Percentiles rank a stretch among this genome's conserved stretches.
phyloP scores from a whole-genome alignment of 257 asterid genomes.

The Plantago ovata region DNA sequence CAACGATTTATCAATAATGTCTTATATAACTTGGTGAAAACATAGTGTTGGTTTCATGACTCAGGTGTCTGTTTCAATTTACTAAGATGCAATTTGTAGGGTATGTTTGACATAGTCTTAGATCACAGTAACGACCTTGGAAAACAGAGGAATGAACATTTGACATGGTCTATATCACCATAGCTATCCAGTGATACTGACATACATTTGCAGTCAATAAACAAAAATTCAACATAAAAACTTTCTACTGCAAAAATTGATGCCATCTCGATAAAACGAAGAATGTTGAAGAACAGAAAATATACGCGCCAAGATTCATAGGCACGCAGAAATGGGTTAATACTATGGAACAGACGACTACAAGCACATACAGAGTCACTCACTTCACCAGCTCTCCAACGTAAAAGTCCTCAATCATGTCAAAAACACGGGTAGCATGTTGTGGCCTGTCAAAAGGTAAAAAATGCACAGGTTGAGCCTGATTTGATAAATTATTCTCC shows the following conservation, averaged over 20 bases:
- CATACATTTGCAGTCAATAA: no score
- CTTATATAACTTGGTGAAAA: no score
- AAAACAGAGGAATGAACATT: neutral
- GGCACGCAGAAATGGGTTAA: neutral
- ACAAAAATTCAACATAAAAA: neutral
- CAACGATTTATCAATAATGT: no score
- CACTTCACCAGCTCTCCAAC: conserved; percentile 56
- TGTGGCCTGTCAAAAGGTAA: conserved; percentile 60
- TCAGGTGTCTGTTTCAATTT: no score
- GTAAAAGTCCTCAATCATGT: conserved; percentile 82
- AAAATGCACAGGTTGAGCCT: no score
- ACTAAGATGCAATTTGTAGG: no score
- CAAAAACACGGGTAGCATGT: conserved; percentile 87
- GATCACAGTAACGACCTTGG: neutral
- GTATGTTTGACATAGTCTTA: no score
- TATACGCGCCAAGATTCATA: neutral
- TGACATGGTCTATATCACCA: no score
- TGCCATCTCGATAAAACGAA: neutral
- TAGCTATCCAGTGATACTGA: no score
- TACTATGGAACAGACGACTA: conserved; percentile 2
- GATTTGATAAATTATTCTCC: no score
- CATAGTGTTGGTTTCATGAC: no score
- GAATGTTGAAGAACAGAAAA: neutral
- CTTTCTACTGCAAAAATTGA: neutral
- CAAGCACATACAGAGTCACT: conserved; percentile 2